Evolutionary conservation across 73 alveolate genomes (phyloP).

Genomic region (Paramecium sonneborni): DNA sequence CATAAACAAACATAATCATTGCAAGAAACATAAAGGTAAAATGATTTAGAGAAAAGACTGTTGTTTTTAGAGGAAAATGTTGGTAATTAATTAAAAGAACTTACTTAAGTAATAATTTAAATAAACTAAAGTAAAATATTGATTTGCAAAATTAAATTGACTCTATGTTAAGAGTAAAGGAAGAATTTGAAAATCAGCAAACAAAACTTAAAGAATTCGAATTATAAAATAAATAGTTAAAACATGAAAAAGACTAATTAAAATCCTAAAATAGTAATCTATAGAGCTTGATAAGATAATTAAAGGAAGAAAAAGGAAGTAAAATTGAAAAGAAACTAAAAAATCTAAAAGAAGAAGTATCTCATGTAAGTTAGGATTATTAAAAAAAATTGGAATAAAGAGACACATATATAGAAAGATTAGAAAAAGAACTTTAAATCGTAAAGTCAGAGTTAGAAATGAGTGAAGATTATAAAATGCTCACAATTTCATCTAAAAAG

Average conservation of each 20-base stretch:
- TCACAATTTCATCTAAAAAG: neutral
- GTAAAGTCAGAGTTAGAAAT: neutral
- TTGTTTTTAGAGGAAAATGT: constrained; percentile 3
- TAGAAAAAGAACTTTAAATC: neutral
- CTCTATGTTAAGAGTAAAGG: neutral
- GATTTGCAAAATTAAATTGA: neutral
- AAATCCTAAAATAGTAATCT: neutral
- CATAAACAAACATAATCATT: constrained; percentile 27
- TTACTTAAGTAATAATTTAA: neutral
- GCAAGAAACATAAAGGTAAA: constrained; percentile 30
- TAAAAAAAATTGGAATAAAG: neutral
- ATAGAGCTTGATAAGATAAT: neutral
- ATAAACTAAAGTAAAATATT: constrained; percentile 32
- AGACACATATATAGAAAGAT: neutral
- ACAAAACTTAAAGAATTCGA: neutral
- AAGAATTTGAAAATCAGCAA: constrained; percentile 13
- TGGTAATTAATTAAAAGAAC: constrained; percentile 6
- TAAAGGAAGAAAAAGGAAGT: neutral
- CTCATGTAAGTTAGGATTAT: neutral
- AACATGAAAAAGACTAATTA: neutral
- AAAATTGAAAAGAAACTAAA: neutral
- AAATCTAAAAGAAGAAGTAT: neutral
- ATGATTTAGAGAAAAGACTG: constrained; percentile 23
- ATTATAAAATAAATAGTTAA: neutral
- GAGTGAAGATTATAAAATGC: neutral